Percentiles rank a stretch among this genome's conserved stretches.
These are phyloP conservation scores for Stevia rebaudiana DNA, from an alignment of 140 eudicot genomes.

Conservation along the genomic window DNA sequence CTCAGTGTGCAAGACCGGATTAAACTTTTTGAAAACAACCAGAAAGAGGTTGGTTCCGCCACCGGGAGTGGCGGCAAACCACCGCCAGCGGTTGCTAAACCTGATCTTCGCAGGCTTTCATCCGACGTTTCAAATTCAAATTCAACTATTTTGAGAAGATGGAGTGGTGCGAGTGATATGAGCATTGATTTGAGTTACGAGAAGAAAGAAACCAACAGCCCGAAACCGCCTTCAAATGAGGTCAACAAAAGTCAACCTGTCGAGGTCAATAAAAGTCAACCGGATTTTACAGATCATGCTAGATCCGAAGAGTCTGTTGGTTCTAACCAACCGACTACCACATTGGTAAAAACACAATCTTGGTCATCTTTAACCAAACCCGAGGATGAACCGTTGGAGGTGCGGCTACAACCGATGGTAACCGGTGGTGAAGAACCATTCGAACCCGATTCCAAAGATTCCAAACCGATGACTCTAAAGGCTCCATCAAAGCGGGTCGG, in stretches of 20 bases:
- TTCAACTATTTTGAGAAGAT: conserved; percentile 64
- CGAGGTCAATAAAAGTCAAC: conserved; percentile 28
- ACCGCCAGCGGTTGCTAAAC: conserved; percentile 52
- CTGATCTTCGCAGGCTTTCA: conserved; percentile 76
- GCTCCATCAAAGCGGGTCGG: conserved; percentile 31
- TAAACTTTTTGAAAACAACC: conserved; percentile 80
- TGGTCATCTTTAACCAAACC: conserved; percentile 34
- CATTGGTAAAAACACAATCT: conserved; percentile 34
- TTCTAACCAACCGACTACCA: conserved; percentile 33
- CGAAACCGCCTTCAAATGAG: conserved; percentile 38
- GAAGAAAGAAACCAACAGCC: conserved; percentile 65
- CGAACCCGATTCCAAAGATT: conserved; percentile 26
- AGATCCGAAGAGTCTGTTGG: conserved; percentile 34
- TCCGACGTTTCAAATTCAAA: conserved; percentile 56
- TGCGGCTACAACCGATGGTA: conserved; percentile 30
- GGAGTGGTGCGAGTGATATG: conserved; percentile 99
- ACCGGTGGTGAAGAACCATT: conserved; percentile 21
- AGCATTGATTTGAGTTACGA: conserved; percentile 79
- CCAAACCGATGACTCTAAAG: conserved; percentile 24
- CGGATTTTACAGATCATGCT: conserved; percentile 10
- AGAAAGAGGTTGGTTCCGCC: conserved; percentile 60
- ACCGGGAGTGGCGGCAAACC: conserved; percentile 66
- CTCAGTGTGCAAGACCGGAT: conserved; percentile 96
- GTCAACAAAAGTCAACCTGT: conserved; percentile 26
- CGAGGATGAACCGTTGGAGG: conserved; percentile 30